These are phyloP conservation scores for Paragyromitra xinjiangensis DNA, from an alignment of 495 filamentous ascomycete species.

Conservation along the genomic window DNA sequence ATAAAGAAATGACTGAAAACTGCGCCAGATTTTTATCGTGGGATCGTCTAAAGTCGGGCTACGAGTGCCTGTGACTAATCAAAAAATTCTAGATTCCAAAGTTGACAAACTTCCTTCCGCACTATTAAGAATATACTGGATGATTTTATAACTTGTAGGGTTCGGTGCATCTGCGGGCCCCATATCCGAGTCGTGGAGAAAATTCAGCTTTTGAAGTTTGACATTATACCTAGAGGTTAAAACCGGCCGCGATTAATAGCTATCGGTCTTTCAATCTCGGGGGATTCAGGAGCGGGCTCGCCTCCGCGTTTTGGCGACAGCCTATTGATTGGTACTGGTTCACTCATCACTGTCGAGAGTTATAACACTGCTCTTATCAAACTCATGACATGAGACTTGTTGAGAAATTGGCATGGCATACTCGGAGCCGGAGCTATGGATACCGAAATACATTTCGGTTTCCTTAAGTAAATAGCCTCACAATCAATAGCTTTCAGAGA, in stretches of 20 bases:
- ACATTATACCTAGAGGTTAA: not conserved
- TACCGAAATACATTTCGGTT: not conserved
- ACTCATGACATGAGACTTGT: not conserved
- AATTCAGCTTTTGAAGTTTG: too few relatives aligned
- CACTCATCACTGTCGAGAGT: not conserved
- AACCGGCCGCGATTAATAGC: not conserved
- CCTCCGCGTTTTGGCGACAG: not conserved
- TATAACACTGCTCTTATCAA: not conserved
- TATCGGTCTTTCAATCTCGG: not conserved
- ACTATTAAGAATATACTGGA: not conserved
- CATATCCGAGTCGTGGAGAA: not conserved
- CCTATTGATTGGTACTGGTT: not conserved
- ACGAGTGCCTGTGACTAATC: not conserved
- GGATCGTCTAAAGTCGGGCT: conserved; percentile 3
- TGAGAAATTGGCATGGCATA: not conserved
- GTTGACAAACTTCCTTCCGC: not conserved
- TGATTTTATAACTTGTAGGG: not conserved
- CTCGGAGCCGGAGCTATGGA: conserved; percentile 27
- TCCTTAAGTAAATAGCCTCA: not conserved
- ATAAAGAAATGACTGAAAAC: not conserved
- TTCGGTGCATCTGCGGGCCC: not conserved
- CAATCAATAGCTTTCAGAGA: not conserved
- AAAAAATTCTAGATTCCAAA: not conserved
- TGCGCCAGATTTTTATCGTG: not conserved
- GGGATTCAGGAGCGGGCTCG: not conserved